Evolutionary conservation across 441 rosid species (phyloP).

Genomic region (Adansonia grandidieri): DNA sequence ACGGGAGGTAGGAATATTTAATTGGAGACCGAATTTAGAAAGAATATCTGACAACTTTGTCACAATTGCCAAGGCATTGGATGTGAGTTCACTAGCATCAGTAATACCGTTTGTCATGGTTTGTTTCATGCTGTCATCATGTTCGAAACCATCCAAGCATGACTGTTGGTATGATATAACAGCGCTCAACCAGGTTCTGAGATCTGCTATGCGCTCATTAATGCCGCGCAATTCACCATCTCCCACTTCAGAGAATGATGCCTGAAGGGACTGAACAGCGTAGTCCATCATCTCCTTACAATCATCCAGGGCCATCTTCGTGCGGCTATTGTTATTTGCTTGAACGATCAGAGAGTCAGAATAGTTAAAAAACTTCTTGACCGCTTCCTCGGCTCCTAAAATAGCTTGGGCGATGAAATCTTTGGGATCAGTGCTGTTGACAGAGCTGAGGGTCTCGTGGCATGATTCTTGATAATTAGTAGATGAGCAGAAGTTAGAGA

Average conservation of each 20-base stretch:
- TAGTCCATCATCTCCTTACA: slow-evolving; percentile 54
- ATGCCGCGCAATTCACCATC: slow-evolving; percentile 41
- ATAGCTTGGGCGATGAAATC: slow-evolving; percentile 51
- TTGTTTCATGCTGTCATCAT: slow-evolving; percentile 32
- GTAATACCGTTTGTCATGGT: slow-evolving; percentile 36
- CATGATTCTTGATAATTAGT: slow-evolving; percentile 68
- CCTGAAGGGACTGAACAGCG: slow-evolving; percentile 41
- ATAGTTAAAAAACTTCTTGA: slow-evolving; percentile 46
- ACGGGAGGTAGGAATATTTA: slow-evolving; percentile 28
- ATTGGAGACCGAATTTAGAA: slow-evolving; percentile 41
- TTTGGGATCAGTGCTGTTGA: slow-evolving; percentile 48
- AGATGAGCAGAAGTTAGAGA: slow-evolving; percentile 52
- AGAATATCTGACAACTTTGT: slow-evolving; percentile 45
- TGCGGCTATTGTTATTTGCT: slow-evolving; percentile 18
- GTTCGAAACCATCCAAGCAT: slow-evolving; percentile 55
- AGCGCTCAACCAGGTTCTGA: slow-evolving; percentile 63
- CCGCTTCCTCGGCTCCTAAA: slow-evolving; percentile 42
- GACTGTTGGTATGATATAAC: slow-evolving; percentile 36
- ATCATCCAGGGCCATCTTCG: slow-evolving; percentile 63
- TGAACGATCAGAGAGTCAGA: slow-evolving; percentile 32
- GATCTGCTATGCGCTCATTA: slow-evolving; percentile 45
- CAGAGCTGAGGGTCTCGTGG: slow-evolving; percentile 46
- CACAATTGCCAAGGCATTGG: slow-evolving; percentile 60
- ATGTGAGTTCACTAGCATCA: slow-evolving; percentile 47
- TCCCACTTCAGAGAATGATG: slow-evolving; percentile 35